These are phyloP conservation scores for Mycena latifolia DNA, from an alignment of 768 basidiomycete species.

Conservation along the genomic window DNA sequence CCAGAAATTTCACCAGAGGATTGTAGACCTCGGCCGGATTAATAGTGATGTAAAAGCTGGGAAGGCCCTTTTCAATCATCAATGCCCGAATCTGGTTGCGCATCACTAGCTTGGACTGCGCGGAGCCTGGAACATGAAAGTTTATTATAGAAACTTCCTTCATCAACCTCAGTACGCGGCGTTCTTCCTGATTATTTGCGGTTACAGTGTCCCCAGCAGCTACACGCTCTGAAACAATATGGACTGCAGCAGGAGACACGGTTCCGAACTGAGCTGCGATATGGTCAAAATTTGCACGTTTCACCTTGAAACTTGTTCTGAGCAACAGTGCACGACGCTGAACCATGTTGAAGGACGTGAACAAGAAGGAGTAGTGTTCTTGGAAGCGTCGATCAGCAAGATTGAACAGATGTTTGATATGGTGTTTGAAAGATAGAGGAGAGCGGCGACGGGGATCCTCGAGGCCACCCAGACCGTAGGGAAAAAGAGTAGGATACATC, in stretches of 20 bases:
- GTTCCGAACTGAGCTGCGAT: too few relatives aligned
- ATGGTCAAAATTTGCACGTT: background rate
- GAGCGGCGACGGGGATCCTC: background rate
- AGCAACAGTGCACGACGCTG: too few relatives aligned
- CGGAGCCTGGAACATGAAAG: background rate
- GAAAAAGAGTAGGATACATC: background rate
- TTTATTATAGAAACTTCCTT: background rate
- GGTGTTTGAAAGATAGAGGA: background rate
- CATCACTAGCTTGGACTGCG: background rate
- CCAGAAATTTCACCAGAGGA: background rate
- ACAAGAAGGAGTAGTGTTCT: constrained; percentile 2
- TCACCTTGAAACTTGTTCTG: too few relatives aligned
- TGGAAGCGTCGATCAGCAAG: background rate
- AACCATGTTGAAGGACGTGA: background rate
- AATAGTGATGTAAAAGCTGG: background rate
- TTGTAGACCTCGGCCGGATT: background rate
- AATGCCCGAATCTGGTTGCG: background rate
- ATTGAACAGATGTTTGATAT: background rate
- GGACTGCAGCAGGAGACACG: too few relatives aligned
- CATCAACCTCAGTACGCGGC: background rate
- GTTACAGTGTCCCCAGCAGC: too few relatives aligned
- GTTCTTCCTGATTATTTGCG: too few relatives aligned
- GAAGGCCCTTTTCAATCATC: background rate
- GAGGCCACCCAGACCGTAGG: background rate
- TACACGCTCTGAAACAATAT: too few relatives aligned